phyloP scores from a whole-genome alignment of 129 eudicot species.

The Arctium minus region DNA sequence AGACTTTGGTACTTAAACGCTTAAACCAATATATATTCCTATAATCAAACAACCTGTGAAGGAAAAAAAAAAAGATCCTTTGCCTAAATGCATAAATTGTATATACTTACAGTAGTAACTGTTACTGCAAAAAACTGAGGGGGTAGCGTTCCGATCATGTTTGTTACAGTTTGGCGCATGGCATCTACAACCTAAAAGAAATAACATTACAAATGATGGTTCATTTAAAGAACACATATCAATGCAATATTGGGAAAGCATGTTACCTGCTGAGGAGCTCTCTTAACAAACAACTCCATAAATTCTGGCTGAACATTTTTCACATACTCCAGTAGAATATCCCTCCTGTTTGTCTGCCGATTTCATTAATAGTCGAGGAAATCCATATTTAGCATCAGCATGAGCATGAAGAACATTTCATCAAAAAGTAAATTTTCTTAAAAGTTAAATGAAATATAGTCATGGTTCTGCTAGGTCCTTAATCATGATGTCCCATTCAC shows the following conservation, averaged over 20 bases:
- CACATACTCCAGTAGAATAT: constrained; percentile 83
- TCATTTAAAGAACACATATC: neutral
- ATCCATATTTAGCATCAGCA: constrained; percentile 11
- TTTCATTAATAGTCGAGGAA: neutral
- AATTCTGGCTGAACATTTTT: constrained; percentile 89
- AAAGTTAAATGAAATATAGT: constrained; percentile 1
- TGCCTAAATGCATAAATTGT: neutral
- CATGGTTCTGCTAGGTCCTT: constrained; percentile 13
- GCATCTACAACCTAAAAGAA: constrained; percentile 88
- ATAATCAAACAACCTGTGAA: neutral
- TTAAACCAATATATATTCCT: neutral
- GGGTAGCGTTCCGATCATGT: constrained; percentile 97
- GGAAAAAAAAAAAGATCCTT: neutral
- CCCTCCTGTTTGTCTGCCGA: constrained; percentile 74
- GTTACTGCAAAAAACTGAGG: constrained; percentile 96
- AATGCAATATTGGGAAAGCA: neutral
- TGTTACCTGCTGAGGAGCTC: constrained; percentile 91
- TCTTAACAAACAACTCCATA: constrained; percentile 96
- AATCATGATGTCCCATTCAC: constrained; percentile 2
- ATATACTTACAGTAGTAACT: constrained; percentile 80
- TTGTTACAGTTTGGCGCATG: constrained; percentile 97
- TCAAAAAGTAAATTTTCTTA: neutral
- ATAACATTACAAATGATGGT: neutral
- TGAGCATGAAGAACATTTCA: neutral
- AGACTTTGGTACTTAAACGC: neutral